Evolutionary conservation across 2,329 filamentous ascomycete species (phyloP), one percentile per base, ranked within the genome.

Genomic region (Piedraia hortae): DNA sequence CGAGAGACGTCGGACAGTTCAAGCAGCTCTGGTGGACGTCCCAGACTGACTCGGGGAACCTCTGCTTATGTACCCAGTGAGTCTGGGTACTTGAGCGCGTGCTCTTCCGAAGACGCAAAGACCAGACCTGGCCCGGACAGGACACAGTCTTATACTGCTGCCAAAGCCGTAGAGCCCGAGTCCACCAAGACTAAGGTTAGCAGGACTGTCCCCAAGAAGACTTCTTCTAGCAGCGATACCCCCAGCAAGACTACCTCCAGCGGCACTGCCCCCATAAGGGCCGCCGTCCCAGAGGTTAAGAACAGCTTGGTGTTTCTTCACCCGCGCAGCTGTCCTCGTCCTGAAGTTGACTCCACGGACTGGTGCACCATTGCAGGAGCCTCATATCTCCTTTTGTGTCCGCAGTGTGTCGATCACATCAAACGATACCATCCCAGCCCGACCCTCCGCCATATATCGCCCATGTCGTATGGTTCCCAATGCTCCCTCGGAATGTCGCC

Each of bases 281-380:
- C 54, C 60, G 13, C 41, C 52, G 6, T 43, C 47, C n/a, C n/a
- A 20, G 36, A 47, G 20, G 52, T 36, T 23, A 34, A 37, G 28
- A 36, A 37, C 28, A 30, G 32, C 17, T 20, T 80, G 8, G 62
- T 71, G 3, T 17, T 10, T 17, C 10, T n/a, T n/a, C n/a, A n/a
- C n/a, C 55, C 64, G 3, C 90, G 80, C 34, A 68, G 67, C 4
- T 58, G 74, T 28, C 61, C 57, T 17, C 48, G 55, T 4, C 59
- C 62, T 6, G 56, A 62, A 7, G 48, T 58, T 6, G 65, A 66
- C 2, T 57, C 66, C 28, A 53, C 68, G 29, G 75, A 85, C 36
- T 91, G 80, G 74, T 64, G 78, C 28, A 80, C 69, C 0, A 52
- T 91, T 4, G 62, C 62, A 3, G 61, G 63, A 8, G 60, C 66